Evolutionary conservation across 2,329 filamentous ascomycete species (phyloP).

Genomic region (Davidsoniella australis): DNA sequence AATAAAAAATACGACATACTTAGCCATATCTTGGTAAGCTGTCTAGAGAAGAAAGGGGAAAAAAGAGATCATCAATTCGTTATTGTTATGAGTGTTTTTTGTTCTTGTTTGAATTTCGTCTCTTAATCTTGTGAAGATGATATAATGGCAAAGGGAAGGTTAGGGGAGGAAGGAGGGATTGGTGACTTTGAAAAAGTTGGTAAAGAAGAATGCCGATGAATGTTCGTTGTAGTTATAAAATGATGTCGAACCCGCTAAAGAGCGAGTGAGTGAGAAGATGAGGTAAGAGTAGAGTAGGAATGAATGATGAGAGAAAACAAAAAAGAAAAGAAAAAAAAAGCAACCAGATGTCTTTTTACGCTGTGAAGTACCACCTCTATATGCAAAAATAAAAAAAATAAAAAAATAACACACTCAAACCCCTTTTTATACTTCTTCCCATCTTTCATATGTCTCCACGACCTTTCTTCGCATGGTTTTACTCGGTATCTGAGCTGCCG

Average conservation of each 20-base stretch:
- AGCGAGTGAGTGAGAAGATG: conserved; percentile 1
- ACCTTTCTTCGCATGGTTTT: background rate
- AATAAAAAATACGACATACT: background rate
- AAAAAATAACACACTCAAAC: background rate
- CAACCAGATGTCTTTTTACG: background rate
- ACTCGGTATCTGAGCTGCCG: conserved; percentile 24
- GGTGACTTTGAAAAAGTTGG: too few relatives aligned
- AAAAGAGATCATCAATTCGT: conserved; percentile 1
- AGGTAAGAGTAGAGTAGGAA: background rate
- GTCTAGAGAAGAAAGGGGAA: background rate
- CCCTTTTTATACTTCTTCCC: background rate
- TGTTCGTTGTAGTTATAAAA: too few relatives aligned
- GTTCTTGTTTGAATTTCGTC: too few relatives aligned
- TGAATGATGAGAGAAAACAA: background rate
- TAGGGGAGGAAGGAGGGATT: too few relatives aligned
- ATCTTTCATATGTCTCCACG: too few relatives aligned
- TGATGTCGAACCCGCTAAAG: too few relatives aligned
- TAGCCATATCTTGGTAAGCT: conserved; percentile 1
- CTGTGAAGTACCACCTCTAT: background rate
- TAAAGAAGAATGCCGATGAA: too few relatives aligned
- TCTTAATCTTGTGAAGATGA: too few relatives aligned
- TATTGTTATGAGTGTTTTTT: background rate
- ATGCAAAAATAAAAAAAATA: too few relatives aligned
- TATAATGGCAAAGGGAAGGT: too few relatives aligned
- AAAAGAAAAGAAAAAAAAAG: background rate